A percentile compares a stretch with the other conserved stretches of the same genome.
Conservation (phyloP, 2,329 filamentous ascomycete species). For the Achaetomium macrosporum region DNA sequence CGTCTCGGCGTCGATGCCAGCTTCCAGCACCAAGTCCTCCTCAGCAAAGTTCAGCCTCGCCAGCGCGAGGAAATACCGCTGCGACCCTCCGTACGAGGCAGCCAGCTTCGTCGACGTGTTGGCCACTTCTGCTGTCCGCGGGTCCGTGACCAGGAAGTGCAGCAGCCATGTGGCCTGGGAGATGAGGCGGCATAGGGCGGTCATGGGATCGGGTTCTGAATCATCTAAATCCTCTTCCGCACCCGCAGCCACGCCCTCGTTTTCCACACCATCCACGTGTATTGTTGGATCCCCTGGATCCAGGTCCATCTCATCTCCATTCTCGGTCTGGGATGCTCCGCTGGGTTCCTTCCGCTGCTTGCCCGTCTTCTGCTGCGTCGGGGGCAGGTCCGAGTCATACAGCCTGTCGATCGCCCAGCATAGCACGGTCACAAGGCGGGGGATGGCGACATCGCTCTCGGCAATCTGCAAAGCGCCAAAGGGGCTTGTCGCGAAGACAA, state of each 20-base stretch:
- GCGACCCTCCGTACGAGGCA: slow-evolving; percentile 63
- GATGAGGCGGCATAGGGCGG: slow-evolving; percentile 41
- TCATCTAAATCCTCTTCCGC: slow-evolving; percentile 15
- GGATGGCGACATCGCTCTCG: slow-evolving; percentile 62
- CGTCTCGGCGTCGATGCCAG: slow-evolving; percentile 69
- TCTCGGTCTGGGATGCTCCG: background rate
- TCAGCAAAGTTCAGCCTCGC: slow-evolving; percentile 79
- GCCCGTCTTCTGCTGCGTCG: background rate
- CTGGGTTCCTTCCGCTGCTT: background rate
- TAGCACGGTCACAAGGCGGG: slow-evolving; percentile 64
- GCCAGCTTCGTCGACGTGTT: slow-evolving; percentile 68
- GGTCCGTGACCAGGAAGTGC: slow-evolving; percentile 47
- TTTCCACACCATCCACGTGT: background rate
- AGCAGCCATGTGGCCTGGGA: slow-evolving; percentile 44
- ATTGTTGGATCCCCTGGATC: background rate
- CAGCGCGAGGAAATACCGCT: slow-evolving; percentile 76
- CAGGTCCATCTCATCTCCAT: slow-evolving; percentile 4
- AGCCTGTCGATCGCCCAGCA: slow-evolving; percentile 65
- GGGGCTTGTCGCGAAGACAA: slow-evolving; percentile 55
- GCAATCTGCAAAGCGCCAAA: slow-evolving; percentile 63
- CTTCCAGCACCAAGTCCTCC: slow-evolving; percentile 72
- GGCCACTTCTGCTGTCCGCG: slow-evolving; percentile 38
- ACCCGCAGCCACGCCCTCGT: background rate
- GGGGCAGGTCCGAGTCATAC: slow-evolving; percentile 49
- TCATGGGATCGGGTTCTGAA: slow-evolving; percentile 13